phyloP scores from a whole-genome alignment of 208 protist genomes.

The Novymonas esmeraldas region DNA sequence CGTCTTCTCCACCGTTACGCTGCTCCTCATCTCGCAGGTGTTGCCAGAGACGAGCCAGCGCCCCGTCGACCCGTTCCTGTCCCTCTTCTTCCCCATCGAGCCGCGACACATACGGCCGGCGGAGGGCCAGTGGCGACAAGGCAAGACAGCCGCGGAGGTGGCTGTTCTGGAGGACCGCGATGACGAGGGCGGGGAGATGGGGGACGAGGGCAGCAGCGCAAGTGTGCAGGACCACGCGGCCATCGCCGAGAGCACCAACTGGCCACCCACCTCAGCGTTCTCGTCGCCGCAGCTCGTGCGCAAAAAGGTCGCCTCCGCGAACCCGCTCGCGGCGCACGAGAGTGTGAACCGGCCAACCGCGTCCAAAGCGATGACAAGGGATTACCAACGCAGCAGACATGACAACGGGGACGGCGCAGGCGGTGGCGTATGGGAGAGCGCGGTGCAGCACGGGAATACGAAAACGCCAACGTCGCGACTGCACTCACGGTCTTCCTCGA shows the following conservation, averaged over 20 bases:
- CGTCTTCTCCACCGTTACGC: constrained; percentile 31
- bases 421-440: neutral
- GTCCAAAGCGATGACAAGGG: neutral
- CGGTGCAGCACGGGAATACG: neutral
- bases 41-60: constrained; percentile 45
- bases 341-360: constrained; percentile 14
- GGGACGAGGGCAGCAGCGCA: too few relatives aligned
- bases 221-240: neutral
- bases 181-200: neutral
- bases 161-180: neutral
- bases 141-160: neutral
- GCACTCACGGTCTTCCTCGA: too few relatives aligned
- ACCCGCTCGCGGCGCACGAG: constrained; percentile 1
- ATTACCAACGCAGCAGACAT: neutral
- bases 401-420: neutral
- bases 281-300: neutral
- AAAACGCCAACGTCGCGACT: too few relatives aligned
- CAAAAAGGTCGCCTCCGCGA: neutral
- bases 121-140: neutral
- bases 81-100: constrained; percentile 10
- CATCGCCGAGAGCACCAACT: neutral
- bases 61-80: constrained; percentile 44
- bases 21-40: constrained; percentile 30
- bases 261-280: neutral
- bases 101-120: neutral